These are phyloP conservation scores for Vitis vinifera DNA, from an alignment of 164 flowering plant genomes.

Conservation along the genomic window ASM3070453v1 NC_081812.1:16626501-16627000, in stretches of 20 bases:
- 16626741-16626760: conserved; percentile 44
- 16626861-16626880: conserved; percentile 45
- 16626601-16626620: conserved; percentile 37
- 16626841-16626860: conserved; percentile 72
- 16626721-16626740: conserved; percentile 35
- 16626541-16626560: conserved; percentile 49
- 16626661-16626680: conserved; percentile 40
- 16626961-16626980: conserved; percentile 66
- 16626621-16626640: conserved; percentile 39
- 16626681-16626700: conserved; percentile 32
- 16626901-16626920: not conserved
- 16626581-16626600: conserved; percentile 26
- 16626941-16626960: conserved; percentile 35
- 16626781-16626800: conserved; percentile 68
- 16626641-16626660: conserved; percentile 44
- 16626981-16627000: conserved; percentile 61
- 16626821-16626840: conserved; percentile 74
- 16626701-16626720: conserved; percentile 30
- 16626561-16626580: conserved; percentile 30
- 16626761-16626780: conserved; percentile 56
- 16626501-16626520: conserved; percentile 32
- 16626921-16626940: not conserved
- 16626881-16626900: not conserved
- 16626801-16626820: conserved; percentile 65
- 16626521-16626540: conserved; percentile 45